phyloP scores from a whole-genome alignment of 352 stramenopile genomes.

The Pythium graminicola region DNA sequence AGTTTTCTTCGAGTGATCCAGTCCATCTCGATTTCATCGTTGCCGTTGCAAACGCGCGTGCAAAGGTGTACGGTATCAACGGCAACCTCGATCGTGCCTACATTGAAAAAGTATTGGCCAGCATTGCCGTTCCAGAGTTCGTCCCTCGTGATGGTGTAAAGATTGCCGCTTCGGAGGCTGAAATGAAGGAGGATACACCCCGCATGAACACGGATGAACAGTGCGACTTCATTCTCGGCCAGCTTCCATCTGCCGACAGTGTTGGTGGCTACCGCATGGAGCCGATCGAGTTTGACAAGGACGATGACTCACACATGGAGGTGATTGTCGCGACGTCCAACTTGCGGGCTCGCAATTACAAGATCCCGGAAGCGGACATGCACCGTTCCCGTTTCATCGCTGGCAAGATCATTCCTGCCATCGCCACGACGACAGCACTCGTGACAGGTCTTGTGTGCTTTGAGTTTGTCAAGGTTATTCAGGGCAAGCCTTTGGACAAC shows the following conservation, averaged over 20 bases:
- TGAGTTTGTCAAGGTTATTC: constrained; percentile 96
- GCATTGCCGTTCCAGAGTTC: constrained; percentile 92
- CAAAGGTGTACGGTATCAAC: constrained; percentile 92
- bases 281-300: constrained; percentile 98
- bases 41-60: constrained; percentile 92
- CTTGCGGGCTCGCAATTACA: constrained; percentile 96
- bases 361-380: constrained; percentile 96
- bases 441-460: constrained; percentile 98
- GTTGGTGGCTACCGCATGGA: constrained; percentile 89
- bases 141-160: constrained; percentile 93
- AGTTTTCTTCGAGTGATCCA: constrained; percentile 88
- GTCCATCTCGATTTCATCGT: constrained; percentile 96
- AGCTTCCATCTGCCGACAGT: constrained; percentile 74
- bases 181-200: constrained; percentile 86
- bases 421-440: constrained; percentile 98
- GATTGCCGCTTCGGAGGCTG: constrained; percentile 96
- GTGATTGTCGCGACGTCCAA: constrained; percentile 97
- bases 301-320: constrained; percentile 97
- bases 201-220: constrained; percentile 74
- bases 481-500: constrained; percentile 87
- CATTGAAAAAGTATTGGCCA: constrained; percentile 72
- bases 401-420: constrained; percentile 99
- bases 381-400: constrained; percentile 98
- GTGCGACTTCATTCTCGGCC: constrained; percentile 64
- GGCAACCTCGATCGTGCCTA: constrained; percentile 41